A percentile compares a stretch with the other conserved stretches of the same genome.
phyloP scores from a whole-genome alignment of 192 early-diverging fungal species.

The Spinellus fusiger region DNA sequence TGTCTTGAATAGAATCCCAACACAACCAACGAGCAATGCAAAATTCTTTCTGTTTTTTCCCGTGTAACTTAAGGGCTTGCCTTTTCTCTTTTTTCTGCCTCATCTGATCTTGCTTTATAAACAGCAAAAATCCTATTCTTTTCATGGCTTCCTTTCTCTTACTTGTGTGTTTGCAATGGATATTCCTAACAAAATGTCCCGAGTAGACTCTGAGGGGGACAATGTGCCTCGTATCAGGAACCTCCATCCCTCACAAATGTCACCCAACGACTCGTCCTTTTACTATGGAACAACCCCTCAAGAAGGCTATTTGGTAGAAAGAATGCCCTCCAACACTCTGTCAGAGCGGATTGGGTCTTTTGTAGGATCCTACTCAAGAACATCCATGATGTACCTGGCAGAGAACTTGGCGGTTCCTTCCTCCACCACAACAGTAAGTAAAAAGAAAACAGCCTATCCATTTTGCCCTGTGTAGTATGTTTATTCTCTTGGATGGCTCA shows the following conservation, averaged over 20 bases:
- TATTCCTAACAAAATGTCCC: slow-evolving; percentile 1
- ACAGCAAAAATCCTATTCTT: too few relatives aligned
- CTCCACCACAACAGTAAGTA: neutral
- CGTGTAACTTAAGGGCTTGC: too few relatives aligned
- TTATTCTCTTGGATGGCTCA: neutral
- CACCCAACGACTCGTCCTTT: slow-evolving; percentile 3
- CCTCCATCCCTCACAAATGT: slow-evolving; percentile 17
- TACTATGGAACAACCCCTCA: slow-evolving; percentile 7
- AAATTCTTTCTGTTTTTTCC: too few relatives aligned
- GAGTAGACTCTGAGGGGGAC: neutral
- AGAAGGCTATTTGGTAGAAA: slow-evolving; percentile 1
- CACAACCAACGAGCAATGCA: too few relatives aligned
- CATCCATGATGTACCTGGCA: slow-evolving; percentile 34
- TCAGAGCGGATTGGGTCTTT: slow-evolving; percentile 27
- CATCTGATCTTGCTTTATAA: too few relatives aligned
- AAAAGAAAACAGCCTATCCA: neutral
- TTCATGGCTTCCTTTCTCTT: too few relatives aligned
- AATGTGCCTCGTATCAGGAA: slow-evolving; percentile 18
- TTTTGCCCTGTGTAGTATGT: neutral
- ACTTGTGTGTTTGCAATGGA: slow-evolving; percentile 8
- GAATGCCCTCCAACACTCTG: neutral
- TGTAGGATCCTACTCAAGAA: slow-evolving; percentile 32
- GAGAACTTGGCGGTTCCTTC: slow-evolving; percentile 28
- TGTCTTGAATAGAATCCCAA: too few relatives aligned
- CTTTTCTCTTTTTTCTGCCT: too few relatives aligned